Evolutionary conservation across 2,329 filamentous ascomycete species (phyloP).

Genomic region (Thelonectria olida): DNA sequence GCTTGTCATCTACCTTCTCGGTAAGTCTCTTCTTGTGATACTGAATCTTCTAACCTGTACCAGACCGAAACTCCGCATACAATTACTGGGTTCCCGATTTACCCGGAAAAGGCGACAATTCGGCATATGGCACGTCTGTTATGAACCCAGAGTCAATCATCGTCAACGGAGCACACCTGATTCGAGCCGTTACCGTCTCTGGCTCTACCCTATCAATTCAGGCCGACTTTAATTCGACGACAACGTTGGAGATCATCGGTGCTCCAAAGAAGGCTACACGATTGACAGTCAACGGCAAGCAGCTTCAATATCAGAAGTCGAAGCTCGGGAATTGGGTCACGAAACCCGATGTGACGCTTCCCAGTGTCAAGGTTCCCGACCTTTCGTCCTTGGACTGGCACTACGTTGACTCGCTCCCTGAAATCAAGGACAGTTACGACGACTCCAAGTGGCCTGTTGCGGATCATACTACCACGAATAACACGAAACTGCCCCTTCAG

Average conservation of each 20-base stretch:
- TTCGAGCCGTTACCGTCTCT: slow-evolving; percentile 66
- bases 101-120: slow-evolving; percentile 41
- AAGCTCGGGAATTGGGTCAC: slow-evolving; percentile 58
- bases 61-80: slow-evolving; percentile 73
- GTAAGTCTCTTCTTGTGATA: slow-evolving; percentile 26
- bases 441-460: slow-evolving; percentile 74
- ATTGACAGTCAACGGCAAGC: slow-evolving; percentile 54
- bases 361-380: slow-evolving; percentile 60
- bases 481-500: slow-evolving; percentile 62
- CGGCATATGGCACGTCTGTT: slow-evolving; percentile 46
- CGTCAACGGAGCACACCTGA: slow-evolving; percentile 70
- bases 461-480: slow-evolving; percentile 66
- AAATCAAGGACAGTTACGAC: slow-evolving; percentile 70
- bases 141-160: slow-evolving; percentile 52
- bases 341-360: slow-evolving; percentile 61
- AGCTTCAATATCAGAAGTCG: slow-evolving; percentile 47
- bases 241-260: slow-evolving; percentile 73
- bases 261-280: slow-evolving; percentile 59
- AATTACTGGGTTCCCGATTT: slow-evolving; percentile 74
- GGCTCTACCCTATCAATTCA: slow-evolving; percentile 68
- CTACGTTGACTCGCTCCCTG: slow-evolving; percentile 75
- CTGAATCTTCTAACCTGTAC: not conserved
- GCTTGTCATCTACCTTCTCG: slow-evolving; percentile 53
- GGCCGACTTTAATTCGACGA: slow-evolving; percentile 78
- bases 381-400: slow-evolving; percentile 72